Base-by-base conservation (phyloP, 2,329 filamentous ascomycete genomes). In the Epichloe sp. region DNA sequence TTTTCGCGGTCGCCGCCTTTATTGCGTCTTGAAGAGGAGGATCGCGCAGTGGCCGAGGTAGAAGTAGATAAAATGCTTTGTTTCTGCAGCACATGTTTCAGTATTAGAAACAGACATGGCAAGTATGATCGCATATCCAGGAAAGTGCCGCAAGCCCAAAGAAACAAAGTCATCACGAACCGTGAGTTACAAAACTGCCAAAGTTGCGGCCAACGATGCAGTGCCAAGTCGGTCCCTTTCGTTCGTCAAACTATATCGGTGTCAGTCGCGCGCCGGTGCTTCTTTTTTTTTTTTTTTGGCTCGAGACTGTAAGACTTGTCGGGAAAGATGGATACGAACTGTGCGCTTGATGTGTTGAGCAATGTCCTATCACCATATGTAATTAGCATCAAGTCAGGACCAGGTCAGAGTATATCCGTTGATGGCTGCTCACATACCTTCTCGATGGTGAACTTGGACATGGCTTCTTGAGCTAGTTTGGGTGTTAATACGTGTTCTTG, bases 41-140 rank as follows among this genome's bases (percentile, higher is more conserved):
- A 98, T 97, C 54, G 93, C 93, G 70, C 89, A 96, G 77, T 97
- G 93, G 50, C 93, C 93, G 54, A 98, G 85, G 75, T 98, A 98
- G 76, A 98, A 98, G 76, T 98, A 98, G 68, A 98, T 96, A 76
- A 98, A 98, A 72, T 98, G 93, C 75, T 97, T 97, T 31, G 93
- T 97, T 71, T 97, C 93, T 96, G 73, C 38, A 38, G 19, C 19
- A 36, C 0, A 21, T 40, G 14, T 17, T 48, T 50, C 6, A 52
- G 52, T 35, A 19, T 36, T 21, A 11, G 4, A 8, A 17, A 14
- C 7, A 17, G 26, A 31, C 10, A 37, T 14, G 8, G 15, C 17
- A n/a, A 19, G 19, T 14, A 38, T 15, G 36, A 41, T 12, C 17
- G 12, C 23, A 11, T 31, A 31, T 10, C 26, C 26, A 31, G 26